Evolutionary conservation across 345 rosid genomes (phyloP).

Genomic region (Psidium guajava): DNA sequence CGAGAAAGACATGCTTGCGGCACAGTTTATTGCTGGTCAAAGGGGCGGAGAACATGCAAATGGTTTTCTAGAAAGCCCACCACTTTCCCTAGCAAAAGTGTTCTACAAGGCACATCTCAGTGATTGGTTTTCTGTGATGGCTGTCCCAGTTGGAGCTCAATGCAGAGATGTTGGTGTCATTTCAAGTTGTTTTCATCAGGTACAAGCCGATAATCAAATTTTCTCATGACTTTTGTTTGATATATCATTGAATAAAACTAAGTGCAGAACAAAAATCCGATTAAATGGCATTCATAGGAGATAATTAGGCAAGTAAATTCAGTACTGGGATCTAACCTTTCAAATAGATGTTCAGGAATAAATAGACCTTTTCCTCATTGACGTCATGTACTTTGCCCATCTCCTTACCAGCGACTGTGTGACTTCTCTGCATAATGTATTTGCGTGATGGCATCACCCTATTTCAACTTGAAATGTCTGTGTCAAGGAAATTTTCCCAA

Average conservation of each 20-base stretch:
- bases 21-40: constrained; percentile 50
- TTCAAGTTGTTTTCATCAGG: constrained; percentile 37
- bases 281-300: background rate
- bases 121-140: constrained; percentile 64
- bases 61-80: constrained; percentile 25
- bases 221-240: background rate
- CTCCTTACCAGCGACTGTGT: background rate
- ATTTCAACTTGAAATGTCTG: background rate
- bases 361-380: background rate
- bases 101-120: constrained; percentile 42
- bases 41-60: constrained; percentile 13
- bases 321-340: background rate
- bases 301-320: background rate
- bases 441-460: background rate
- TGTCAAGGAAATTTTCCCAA: background rate
- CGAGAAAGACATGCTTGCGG: constrained; percentile 44
- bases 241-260: background rate
- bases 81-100: constrained; percentile 60
- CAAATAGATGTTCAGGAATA: background rate
- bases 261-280: background rate
- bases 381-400: background rate
- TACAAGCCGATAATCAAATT: constrained; percentile 2
- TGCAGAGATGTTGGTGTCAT: constrained; percentile 48
- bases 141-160: constrained; percentile 71
- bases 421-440: background rate